Conservation (phyloP, 2,329 filamentous ascomycete species). For the Neofusicoccum sp. region DNA sequence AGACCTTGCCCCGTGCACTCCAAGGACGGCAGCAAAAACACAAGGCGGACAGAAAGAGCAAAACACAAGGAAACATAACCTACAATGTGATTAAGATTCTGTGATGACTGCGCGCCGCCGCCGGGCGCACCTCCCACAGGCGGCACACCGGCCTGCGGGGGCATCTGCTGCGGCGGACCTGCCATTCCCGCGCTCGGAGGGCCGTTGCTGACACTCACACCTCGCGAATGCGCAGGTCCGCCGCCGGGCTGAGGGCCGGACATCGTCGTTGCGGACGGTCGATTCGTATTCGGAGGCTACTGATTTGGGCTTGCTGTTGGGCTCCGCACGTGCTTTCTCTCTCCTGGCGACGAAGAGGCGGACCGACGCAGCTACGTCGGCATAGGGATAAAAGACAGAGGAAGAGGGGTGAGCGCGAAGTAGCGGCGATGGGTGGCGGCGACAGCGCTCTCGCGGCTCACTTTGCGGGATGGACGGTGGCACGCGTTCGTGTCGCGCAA, state of each 20-base stretch:
- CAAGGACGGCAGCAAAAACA: neutral
- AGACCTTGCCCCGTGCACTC: too few relatives aligned
- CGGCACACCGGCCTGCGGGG: constrained; percentile 48
- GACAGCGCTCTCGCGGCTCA: neutral
- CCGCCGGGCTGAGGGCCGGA: constrained; percentile 37
- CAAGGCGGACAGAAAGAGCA: constrained; percentile 1
- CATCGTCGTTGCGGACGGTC: constrained; percentile 27
- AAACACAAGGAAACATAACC: constrained; percentile 42
- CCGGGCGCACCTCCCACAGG: constrained; percentile 47
- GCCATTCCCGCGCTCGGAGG: constrained; percentile 40
- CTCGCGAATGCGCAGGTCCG: constrained; percentile 30
- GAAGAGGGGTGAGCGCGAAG: neutral
- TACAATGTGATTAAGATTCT: constrained; percentile 95
- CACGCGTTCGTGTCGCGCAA: constrained; percentile 1
- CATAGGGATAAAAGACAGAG: neutral
- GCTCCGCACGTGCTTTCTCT: constrained; percentile 24
- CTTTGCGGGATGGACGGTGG: neutral
- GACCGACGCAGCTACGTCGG: neutral
- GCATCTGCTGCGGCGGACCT: constrained; percentile 42
- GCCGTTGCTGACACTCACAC: constrained; percentile 43
- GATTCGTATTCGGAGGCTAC: constrained; percentile 23
- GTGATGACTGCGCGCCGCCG: constrained; percentile 64
- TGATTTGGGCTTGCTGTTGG: neutral
- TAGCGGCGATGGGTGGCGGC: neutral
- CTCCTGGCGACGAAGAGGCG: neutral